A percentile compares a stretch with the other conserved stretches of the same genome.
These are phyloP conservation scores for Sclerotinia sclerotiorum DNA, from an alignment of 2,329 filamentous ascomycete genomes.

Conservation along the genomic window DNA sequence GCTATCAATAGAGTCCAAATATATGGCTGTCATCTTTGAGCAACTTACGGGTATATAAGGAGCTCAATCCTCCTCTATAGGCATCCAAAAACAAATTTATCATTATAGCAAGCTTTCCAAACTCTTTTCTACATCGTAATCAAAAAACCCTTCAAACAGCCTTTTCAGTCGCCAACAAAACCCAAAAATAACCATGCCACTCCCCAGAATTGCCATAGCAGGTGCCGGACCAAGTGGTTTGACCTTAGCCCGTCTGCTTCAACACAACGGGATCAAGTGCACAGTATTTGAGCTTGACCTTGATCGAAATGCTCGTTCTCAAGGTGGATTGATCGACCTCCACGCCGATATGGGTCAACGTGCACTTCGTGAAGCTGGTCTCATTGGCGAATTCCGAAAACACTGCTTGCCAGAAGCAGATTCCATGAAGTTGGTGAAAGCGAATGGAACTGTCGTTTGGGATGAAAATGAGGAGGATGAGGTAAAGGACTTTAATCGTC, in stretches of 20 bases:
- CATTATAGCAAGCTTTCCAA: background rate
- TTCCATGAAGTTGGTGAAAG: constrained; percentile 43
- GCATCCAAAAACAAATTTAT: background rate
- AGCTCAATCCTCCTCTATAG: background rate
- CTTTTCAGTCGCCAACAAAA: background rate
- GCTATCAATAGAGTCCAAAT: background rate
- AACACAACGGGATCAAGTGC: constrained; percentile 34
- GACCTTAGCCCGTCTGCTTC: constrained; percentile 30
- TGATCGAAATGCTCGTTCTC: constrained; percentile 23
- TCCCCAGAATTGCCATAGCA: constrained; percentile 30
- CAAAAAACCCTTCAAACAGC: background rate
- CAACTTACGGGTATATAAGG: background rate
- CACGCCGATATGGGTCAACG: constrained; percentile 39
- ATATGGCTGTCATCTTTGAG: background rate
- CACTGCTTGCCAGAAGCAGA: constrained; percentile 47
- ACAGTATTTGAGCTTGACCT: constrained; percentile 41
- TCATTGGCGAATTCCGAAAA: constrained; percentile 38
- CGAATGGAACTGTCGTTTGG: constrained; percentile 30
- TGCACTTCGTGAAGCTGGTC: constrained; percentile 39
- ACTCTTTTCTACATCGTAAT: background rate
- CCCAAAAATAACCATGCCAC: constrained; percentile 16
- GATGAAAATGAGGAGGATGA: constrained; percentile 27
- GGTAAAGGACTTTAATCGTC: constrained; percentile 1
- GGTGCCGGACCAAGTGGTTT: constrained; percentile 31
- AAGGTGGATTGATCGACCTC: constrained; percentile 51